Percentiles rank a stretch among this genome's conserved stretches.
Evolutionary conservation across 768 basidiomycete genomes (phyloP).

Genomic region (Tephrocybe rancida): DNA sequence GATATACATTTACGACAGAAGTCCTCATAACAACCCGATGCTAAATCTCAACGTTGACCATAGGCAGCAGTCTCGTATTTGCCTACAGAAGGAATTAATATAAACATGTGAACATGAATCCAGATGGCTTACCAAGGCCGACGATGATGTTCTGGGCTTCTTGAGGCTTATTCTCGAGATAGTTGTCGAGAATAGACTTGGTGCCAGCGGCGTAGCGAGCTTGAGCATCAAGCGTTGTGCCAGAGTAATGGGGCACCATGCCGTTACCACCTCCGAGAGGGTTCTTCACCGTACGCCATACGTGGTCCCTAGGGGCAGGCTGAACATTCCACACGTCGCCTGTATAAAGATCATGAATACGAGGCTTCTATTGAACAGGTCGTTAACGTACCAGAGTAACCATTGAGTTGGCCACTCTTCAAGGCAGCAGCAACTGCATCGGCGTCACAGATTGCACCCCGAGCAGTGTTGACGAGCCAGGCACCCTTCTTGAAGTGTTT

Average conservation of each 20-base stretch:
- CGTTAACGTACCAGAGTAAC: conserved; percentile 42
- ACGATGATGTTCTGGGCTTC: conserved; percentile 84
- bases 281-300: conserved; percentile 85
- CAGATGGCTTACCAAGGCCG: conserved; percentile 53
- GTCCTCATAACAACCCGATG: neutral
- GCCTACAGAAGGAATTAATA: conserved; percentile 20
- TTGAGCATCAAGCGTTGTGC: conserved; percentile 90
- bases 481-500: conserved; percentile 91
- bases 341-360: conserved; percentile 1
- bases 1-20: neutral
- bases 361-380: neutral
- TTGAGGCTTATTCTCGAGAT: conserved; percentile 63
- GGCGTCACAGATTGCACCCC: conserved; percentile 88
- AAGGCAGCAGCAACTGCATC: conserved; percentile 80
- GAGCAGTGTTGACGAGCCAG: conserved; percentile 92
- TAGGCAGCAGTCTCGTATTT: conserved; percentile 52
- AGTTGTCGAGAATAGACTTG: conserved; percentile 73
- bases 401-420: conserved; percentile 73
- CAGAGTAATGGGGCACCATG: conserved; percentile 87
- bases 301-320: conserved; percentile 84
- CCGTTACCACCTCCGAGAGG: conserved; percentile 84
- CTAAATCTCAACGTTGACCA: conserved; percentile 58
- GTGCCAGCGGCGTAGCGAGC: conserved; percentile 79
- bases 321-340: conserved; percentile 88
- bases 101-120: neutral